phyloP scores from a whole-genome alignment of 306 rosid genomes.

The Senna tora region DNA sequence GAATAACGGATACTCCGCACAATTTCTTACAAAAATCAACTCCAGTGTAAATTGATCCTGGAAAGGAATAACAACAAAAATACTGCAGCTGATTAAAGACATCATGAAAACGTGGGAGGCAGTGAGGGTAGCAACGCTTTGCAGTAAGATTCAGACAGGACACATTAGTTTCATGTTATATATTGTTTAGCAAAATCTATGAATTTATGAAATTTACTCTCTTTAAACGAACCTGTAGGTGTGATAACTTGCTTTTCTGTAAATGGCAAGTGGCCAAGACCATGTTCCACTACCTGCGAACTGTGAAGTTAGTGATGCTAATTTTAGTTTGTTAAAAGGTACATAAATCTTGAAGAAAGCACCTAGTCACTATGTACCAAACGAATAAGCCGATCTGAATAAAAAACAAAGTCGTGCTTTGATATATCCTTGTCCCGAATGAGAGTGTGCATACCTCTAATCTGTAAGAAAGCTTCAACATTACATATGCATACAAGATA shows the following conservation, averaged over 20 bases:
- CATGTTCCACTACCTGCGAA: conserved; percentile 90
- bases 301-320: conserved; percentile 32
- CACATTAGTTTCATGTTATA: background rate
- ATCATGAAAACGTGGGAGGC: conserved; percentile 12
- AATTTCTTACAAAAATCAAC: conserved; percentile 92
- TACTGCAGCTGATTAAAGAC: conserved; percentile 3
- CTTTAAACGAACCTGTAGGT: conserved; percentile 66
- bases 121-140: conserved; percentile 24
- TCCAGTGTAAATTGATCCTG: conserved; percentile 83
- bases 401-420: conserved; percentile 88
- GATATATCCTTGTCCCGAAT: conserved; percentile 84
- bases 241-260: conserved; percentile 90
- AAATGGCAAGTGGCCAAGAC: conserved; percentile 94
- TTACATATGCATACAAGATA: conserved; percentile 26
- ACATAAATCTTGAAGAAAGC: conserved; percentile 28
- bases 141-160: conserved; percentile 4
- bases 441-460: conserved; percentile 94
- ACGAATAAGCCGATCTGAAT: conserved; percentile 91
- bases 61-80: conserved; percentile 32
- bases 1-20: conserved; percentile 85
- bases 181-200: conserved; percentile 9
- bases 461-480: conserved; percentile 55
- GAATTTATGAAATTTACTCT: conserved; percentile 16
- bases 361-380: conserved; percentile 57
- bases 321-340: conserved; percentile 22